These are phyloP conservation scores for Aspergillus calidoustus DNA, from an alignment of 2,329 filamentous ascomycete genomes.

Conservation along the genomic window DNA sequence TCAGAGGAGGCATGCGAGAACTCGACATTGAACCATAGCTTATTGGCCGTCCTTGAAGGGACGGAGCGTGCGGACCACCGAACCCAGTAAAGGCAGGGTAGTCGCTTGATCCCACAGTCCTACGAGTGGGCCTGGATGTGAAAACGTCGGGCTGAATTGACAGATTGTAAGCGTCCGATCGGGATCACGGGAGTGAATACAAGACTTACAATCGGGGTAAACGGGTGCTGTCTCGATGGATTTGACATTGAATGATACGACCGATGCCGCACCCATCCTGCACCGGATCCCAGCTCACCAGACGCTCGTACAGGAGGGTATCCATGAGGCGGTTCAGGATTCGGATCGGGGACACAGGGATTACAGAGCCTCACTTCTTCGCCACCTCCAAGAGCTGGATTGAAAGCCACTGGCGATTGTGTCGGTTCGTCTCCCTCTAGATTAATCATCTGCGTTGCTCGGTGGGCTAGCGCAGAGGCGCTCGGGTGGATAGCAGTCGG, in stretches of 20 bases:
- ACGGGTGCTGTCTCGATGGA: slow-evolving; percentile 30
- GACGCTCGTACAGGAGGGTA: slow-evolving; percentile 33
- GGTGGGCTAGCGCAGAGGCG: slow-evolving; percentile 47
- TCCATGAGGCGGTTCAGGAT: slow-evolving; percentile 58
- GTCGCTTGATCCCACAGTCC: slow-evolving; percentile 33
- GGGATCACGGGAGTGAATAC: neutral
- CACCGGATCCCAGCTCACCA: slow-evolving; percentile 20
- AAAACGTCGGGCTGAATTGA: slow-evolving; percentile 21
- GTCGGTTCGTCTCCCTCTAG: slow-evolving; percentile 48
- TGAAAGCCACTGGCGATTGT: slow-evolving; percentile 35
- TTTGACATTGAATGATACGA: slow-evolving; percentile 18
- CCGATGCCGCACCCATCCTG: slow-evolving; percentile 20
- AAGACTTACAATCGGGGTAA: slow-evolving; percentile 25
- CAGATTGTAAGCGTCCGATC: slow-evolving; percentile 7
- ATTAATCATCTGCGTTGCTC: slow-evolving; percentile 53
- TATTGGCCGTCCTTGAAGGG: slow-evolving; percentile 23
- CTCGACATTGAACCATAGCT: slow-evolving; percentile 24
- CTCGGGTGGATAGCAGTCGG: slow-evolving; percentile 55
- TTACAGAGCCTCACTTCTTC: slow-evolving; percentile 73
- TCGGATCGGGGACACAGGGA: slow-evolving; percentile 73
- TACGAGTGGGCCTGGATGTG: slow-evolving; percentile 27
- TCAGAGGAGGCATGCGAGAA: slow-evolving; percentile 10
- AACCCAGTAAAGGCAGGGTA: slow-evolving; percentile 24
- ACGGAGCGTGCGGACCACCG: slow-evolving; percentile 20
- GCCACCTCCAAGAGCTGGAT: slow-evolving; percentile 63